Evolutionary conservation across 1,284 basidiomycete species (phyloP), one percentile per base, ranked within the genome.

Genomic region (Malassezia pachydermatis): DNA sequence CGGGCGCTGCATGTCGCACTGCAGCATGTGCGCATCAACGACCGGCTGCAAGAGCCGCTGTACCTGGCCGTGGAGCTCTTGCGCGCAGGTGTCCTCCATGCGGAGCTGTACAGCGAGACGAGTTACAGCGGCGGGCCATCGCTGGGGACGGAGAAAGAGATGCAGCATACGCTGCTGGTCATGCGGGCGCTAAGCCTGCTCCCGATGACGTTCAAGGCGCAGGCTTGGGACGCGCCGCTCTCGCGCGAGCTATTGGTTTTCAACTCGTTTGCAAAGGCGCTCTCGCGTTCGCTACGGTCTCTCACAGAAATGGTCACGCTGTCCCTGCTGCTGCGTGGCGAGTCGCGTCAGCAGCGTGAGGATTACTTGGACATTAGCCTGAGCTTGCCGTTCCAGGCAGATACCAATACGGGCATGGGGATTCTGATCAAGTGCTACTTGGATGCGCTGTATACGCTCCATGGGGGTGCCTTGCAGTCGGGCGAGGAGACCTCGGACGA

Each of bases 351-450:
- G 39, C 79, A 80, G 39, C 79, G 92, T 54, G 90, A 96, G 60
- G 94, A 98, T 70, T 78, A 87, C 59, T 76, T 95, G 58, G 94
- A 96, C 72, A 84, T 98, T 58, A 82, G 86, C 55, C 78, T 95
- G 30, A 60, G 51, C 30, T 53, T 72, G 23, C 65, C 68, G 5
- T 95, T 98, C 81, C 90, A 95, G 72, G 79, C 79, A 41, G 94
- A 98, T 65, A 86, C 88, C 57, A 96, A 95, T 76, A 98, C 94
- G 0, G 92, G 92, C 9, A 94, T 95, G 74, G 92, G 92, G 2
- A 87, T 99, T 57, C 78, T 99, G 5, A 86, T 87, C 34, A 99
- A 98, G 77, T 92, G 73, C 39, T 76, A 70, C 53, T 76, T 94
- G 59, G 89, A 94, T 65, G 88, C 88, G 23, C 78, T 92, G 44